Evolutionary conservation across 805 yeast species (phyloP).

Genomic region (Hanseniaspora jakobsenii): DNA sequence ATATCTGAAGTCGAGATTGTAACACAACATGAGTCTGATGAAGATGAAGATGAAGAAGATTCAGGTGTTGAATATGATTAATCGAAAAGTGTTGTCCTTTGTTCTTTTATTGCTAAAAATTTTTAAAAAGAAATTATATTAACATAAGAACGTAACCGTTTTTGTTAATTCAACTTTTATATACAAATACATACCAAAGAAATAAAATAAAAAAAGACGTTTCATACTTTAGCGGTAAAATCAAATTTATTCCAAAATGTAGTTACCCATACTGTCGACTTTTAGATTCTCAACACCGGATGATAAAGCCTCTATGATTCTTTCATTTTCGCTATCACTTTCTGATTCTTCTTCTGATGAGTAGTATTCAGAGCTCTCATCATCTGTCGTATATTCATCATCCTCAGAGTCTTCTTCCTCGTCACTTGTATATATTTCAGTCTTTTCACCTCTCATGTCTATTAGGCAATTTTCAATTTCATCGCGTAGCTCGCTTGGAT

Average conservation of each 20-base stretch:
- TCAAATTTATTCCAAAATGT: conserved; percentile 64
- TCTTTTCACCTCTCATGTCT: conserved; percentile 41
- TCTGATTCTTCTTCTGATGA: conserved; percentile 28
- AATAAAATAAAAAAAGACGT: too few relatives aligned
- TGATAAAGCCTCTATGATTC: conserved; percentile 59
- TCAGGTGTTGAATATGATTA: conserved; percentile 31
- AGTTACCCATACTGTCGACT: conserved; percentile 75
- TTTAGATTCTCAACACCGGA: conserved; percentile 53
- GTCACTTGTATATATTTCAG: conserved; percentile 32
- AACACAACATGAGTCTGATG: conserved; percentile 21
- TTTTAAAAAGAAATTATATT: too few relatives aligned
- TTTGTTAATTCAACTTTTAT: not conserved
- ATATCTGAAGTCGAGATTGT: too few relatives aligned
- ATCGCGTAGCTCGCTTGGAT: conserved; percentile 33
- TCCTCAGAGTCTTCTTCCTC: conserved; percentile 38
- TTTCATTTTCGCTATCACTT: conserved; percentile 39
- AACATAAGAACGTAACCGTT: too few relatives aligned
- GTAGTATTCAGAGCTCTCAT: conserved; percentile 26
- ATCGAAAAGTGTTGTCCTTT: conserved; percentile 9
- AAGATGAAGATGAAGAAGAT: conserved; percentile 24
- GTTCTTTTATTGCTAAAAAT: too few relatives aligned
- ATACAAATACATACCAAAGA: not conserved
- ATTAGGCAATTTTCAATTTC: conserved; percentile 70
- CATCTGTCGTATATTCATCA: conserved; percentile 23
- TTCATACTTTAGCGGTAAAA: too few relatives aligned